Evolutionary conservation across 306 rosid genomes (phyloP).

Genomic region (Trifolium pratense): DNA sequence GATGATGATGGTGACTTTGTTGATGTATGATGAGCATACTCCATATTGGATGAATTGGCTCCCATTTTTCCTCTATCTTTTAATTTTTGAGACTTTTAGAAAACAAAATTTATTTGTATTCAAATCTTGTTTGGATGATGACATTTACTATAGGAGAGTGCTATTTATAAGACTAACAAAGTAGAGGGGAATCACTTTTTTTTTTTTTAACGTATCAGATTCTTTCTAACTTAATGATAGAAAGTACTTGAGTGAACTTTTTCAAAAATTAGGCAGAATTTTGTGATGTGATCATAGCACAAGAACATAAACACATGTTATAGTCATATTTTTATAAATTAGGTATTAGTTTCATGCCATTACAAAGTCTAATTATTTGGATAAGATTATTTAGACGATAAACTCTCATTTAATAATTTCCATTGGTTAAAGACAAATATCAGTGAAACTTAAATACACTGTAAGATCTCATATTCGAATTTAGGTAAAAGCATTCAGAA

Average conservation of each 20-base stretch:
- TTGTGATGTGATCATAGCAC: not conserved
- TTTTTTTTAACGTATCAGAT: not conserved
- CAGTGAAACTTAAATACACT: too few relatives aligned
- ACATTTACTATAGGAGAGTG: not conserved
- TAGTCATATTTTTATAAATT: too few relatives aligned
- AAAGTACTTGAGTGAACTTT: not conserved
- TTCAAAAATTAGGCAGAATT: not conserved
- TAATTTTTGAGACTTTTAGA: not conserved
- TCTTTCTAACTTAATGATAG: constrained; percentile 16
- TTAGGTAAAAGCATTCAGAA: too few relatives aligned
- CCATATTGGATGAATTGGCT: constrained; percentile 38
- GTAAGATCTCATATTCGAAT: too few relatives aligned
- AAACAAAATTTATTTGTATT: not conserved
- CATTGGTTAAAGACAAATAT: too few relatives aligned
- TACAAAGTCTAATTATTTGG: too few relatives aligned
- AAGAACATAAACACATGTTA: not conserved
- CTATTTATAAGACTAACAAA: constrained; percentile 35
- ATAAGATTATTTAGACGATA: too few relatives aligned
- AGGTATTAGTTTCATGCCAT: too few relatives aligned
- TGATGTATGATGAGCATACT: constrained; percentile 12
- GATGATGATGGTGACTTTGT: constrained; percentile 28
- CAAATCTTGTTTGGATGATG: not conserved
- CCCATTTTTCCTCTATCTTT: constrained; percentile 53
- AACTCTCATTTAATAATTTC: too few relatives aligned
- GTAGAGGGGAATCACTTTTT: constrained; percentile 17